Evolutionary conservation across 2,329 filamentous ascomycete species (phyloP).

Genomic region (Hymenoscyphus repandus): DNA sequence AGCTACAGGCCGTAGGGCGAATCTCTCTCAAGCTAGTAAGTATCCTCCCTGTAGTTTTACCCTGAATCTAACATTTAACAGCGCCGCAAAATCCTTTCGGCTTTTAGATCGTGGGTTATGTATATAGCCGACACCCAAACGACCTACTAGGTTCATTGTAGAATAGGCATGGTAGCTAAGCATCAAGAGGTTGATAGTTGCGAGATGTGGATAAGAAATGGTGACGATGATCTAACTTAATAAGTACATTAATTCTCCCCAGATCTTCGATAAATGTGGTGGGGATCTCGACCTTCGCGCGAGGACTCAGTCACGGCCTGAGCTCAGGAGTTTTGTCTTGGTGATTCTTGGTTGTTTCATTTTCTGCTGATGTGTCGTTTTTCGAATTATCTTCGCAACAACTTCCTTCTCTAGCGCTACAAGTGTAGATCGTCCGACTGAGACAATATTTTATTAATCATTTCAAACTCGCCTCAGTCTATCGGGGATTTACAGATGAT

Average conservation of each 20-base stretch:
- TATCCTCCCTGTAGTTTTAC: slow-evolving; percentile 32
- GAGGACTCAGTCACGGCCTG: neutral
- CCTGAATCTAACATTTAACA: slow-evolving; percentile 30
- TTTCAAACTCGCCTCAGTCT: no score
- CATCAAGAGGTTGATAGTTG: slow-evolving; percentile 23
- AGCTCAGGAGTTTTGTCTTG: neutral
- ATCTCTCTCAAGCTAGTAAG: slow-evolving; percentile 94
- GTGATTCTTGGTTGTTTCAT: neutral
- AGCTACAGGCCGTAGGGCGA: slow-evolving; percentile 82
- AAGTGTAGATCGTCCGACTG: no score
- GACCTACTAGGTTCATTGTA: slow-evolving; percentile 22
- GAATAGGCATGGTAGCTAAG: slow-evolving; percentile 24
- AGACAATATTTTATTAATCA: no score
- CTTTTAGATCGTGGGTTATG: slow-evolving; percentile 42
- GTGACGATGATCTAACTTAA: neutral
- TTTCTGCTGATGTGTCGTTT: no score
- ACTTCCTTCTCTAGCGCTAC: no score
- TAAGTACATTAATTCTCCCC: slow-evolving; percentile 1
- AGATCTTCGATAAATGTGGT: neutral
- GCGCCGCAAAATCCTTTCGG: slow-evolving; percentile 68
- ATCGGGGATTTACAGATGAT: no score
- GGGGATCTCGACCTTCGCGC: neutral
- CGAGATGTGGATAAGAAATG: neutral
- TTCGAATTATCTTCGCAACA: no score
- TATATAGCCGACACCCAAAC: slow-evolving; percentile 20